Evolutionary conservation across 2,329 filamentous ascomycete species (phyloP).

Genomic region (Aureobasidium sp.): DNA sequence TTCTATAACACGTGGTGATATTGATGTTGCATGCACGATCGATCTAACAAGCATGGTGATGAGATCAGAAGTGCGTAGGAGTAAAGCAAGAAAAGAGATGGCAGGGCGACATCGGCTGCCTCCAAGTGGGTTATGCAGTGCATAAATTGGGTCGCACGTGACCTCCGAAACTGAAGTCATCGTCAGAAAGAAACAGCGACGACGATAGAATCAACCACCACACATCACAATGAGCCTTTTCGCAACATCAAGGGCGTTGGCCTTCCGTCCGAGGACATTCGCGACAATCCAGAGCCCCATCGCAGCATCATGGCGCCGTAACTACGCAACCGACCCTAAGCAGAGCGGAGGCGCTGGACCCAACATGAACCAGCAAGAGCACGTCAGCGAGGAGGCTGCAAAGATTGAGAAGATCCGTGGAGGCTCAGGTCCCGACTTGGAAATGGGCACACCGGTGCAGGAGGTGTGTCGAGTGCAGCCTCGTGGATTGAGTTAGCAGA

Average conservation of each 20-base stretch:
- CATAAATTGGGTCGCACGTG: neutral
- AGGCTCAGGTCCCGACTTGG: conserved; percentile 50
- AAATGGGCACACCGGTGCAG: conserved; percentile 57
- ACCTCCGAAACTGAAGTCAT: conserved; percentile 6
- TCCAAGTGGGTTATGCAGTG: neutral
- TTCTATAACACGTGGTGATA: neutral
- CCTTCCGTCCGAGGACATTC: conserved; percentile 7
- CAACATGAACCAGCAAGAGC: conserved; percentile 46
- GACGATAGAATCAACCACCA: neutral
- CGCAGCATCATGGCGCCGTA: conserved; percentile 10
- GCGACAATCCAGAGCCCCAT: neutral
- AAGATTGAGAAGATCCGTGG: conserved; percentile 51
- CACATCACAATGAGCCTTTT: conserved; percentile 11
- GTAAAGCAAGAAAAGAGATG: neutral
- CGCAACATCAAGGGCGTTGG: conserved; percentile 7
- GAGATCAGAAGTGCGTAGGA: conserved; percentile 3
- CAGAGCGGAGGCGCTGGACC: conserved; percentile 29
- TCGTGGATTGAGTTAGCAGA: neutral
- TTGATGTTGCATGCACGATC: neutral
- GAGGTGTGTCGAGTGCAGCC: conserved; percentile 41
- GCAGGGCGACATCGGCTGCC: neutral
- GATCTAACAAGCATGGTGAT: neutral
- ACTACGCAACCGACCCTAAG: conserved; percentile 5
- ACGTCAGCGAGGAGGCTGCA: conserved; percentile 58
- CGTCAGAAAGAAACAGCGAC: neutral